phyloP scores from a whole-genome alignment of 345 rosid genomes.

The Eucalyptus erythrocorys region DNA sequence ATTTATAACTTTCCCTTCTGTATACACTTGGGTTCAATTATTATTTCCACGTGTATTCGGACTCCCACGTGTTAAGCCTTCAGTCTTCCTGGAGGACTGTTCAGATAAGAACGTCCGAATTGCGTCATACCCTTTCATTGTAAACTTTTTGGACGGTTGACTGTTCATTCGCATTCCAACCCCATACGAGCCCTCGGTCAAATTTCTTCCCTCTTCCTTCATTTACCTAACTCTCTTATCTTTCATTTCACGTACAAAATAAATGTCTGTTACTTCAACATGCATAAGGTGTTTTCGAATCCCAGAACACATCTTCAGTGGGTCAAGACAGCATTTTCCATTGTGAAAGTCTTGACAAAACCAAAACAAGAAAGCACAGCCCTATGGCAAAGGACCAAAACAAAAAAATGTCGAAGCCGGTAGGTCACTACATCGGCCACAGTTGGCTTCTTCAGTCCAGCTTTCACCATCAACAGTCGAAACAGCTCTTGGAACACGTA shows the following conservation, averaged over 20 bases:
- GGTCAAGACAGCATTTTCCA: neutral
- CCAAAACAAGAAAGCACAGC: neutral
- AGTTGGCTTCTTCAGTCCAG: neutral
- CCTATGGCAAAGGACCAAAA: neutral
- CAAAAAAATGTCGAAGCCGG: neutral
- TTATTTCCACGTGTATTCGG: neutral
- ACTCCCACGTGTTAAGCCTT: neutral
- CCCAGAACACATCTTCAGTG: neutral
- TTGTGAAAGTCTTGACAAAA: neutral
- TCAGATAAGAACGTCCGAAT: neutral
- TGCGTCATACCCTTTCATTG: neutral
- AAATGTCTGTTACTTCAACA: neutral
- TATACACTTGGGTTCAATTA: neutral
- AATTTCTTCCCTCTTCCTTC: neutral
- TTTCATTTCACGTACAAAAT: neutral
- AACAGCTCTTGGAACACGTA: neutral
- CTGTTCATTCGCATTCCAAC: neutral
- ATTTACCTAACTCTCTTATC: neutral
- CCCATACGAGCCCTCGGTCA: neutral
- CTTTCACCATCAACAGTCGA: neutral
- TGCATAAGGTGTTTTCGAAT: neutral
- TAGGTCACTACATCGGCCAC: neutral
- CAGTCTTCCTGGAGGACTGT: neutral
- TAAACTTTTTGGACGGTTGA: neutral
- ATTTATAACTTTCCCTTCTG: neutral